Evolutionary conservation across 2,329 filamentous ascomycete genomes (phyloP).

Genomic region (Sporothrix inflata): DNA sequence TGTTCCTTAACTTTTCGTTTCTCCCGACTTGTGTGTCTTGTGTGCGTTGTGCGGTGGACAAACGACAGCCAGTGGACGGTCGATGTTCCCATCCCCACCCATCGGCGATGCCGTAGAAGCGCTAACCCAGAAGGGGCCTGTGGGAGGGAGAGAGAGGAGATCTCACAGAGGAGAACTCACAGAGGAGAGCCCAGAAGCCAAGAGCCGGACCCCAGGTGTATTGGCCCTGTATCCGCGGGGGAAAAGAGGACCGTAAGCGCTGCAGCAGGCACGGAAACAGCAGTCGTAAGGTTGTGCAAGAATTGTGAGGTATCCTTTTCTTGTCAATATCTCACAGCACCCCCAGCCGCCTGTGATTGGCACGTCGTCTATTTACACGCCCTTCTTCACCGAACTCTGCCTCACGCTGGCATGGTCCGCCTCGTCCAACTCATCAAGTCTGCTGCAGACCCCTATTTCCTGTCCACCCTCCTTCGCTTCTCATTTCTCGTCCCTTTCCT

Average conservation of each 20-base stretch:
- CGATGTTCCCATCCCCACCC: slow-evolving; percentile 16
- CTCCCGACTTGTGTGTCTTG: not conserved
- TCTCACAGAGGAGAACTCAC: too few relatives aligned
- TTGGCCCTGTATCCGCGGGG: not conserved
- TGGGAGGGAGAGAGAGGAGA: too few relatives aligned
- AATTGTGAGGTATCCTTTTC: not conserved
- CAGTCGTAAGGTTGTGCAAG: not conserved
- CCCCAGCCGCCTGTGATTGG: not conserved
- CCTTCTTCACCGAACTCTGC: slow-evolving; percentile 33
- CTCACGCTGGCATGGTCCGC: slow-evolving; percentile 23
- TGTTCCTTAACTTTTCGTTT: not conserved
- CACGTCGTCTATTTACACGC: slow-evolving; percentile 25
- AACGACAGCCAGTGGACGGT: slow-evolving; percentile 4
- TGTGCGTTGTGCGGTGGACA: slow-evolving; percentile 6
- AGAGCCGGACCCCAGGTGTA: not conserved
- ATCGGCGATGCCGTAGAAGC: slow-evolving; percentile 24
- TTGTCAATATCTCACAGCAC: not conserved
- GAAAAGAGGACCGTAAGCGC: not conserved
- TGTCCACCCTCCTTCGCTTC: not conserved
- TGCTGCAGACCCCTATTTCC: slow-evolving; percentile 31
- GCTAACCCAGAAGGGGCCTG: slow-evolving; percentile 7
- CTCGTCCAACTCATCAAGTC: slow-evolving; percentile 22
- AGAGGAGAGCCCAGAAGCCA: not conserved
- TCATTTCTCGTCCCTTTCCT: not conserved
- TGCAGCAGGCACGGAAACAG: not conserved